Evolutionary conservation across 306 rosid species (phyloP).

Genomic region (Gillenia trifoliata): DNA sequence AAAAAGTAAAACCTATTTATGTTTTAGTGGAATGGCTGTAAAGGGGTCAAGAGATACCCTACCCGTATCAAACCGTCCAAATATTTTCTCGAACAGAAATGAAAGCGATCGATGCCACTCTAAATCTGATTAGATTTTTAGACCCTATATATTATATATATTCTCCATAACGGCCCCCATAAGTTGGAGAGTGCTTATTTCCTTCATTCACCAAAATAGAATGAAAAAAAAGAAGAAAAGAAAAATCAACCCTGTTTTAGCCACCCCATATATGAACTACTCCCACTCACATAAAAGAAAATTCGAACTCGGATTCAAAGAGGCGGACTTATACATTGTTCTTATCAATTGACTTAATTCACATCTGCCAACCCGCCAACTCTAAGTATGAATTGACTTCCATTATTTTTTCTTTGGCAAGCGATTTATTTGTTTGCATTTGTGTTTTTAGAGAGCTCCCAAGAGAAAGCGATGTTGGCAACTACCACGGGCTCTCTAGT

Average conservation of each 20-base stretch:
- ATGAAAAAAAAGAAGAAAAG: neutral
- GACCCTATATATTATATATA: neutral
- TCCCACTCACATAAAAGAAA: no score
- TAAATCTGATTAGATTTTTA: neutral
- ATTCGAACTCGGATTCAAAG: no score
- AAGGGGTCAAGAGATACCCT: neutral
- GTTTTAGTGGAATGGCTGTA: neutral
- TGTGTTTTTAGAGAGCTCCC: neutral
- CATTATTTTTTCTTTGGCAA: neutral
- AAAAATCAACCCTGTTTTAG: neutral
- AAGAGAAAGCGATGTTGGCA: neutral
- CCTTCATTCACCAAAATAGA: neutral
- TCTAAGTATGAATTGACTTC: neutral
- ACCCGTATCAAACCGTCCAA: constrained; percentile 14
- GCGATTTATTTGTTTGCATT: neutral
- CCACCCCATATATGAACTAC: neutral
- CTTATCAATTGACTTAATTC: no score
- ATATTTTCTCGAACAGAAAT: neutral
- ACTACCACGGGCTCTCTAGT: neutral
- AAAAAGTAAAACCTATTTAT: neutral
- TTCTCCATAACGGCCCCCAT: neutral
- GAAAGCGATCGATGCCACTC: constrained; percentile 2
- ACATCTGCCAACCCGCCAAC: neutral
- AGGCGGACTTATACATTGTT: no score
- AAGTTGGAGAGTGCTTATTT: neutral